A percentile compares a stretch with the other conserved stretches of the same genome.
phyloP scores from a whole-genome alignment of 805 yeast genomes.

The Jamesozyma spencerorum region DNA sequence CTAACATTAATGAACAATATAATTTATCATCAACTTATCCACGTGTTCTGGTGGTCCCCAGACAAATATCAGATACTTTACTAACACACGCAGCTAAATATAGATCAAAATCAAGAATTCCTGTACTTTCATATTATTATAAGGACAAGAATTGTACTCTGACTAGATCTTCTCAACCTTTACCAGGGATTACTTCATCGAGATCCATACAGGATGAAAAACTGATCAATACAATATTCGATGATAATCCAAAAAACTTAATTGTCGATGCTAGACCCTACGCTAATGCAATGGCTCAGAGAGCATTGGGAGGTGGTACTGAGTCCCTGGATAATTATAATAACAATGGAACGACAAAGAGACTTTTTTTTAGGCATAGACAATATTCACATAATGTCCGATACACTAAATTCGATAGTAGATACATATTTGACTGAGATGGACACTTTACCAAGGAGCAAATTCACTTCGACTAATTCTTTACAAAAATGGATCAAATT shows the following conservation, averaged over 20 bases:
- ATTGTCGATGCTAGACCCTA: slow-evolving; percentile 89
- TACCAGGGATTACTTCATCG: slow-evolving; percentile 80
- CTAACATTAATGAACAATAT: slow-evolving; percentile 55
- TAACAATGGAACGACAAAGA: slow-evolving; percentile 41
- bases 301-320: slow-evolving; percentile 96
- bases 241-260: slow-evolving; percentile 42
- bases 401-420: slow-evolving; percentile 56
- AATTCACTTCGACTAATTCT: slow-evolving; percentile 34
- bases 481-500: slow-evolving; percentile 63
- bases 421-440: slow-evolving; percentile 53
- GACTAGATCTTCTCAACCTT: slow-evolving; percentile 85
- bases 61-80: slow-evolving; percentile 70
- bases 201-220: slow-evolving; percentile 89
- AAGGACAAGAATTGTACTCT: slow-evolving; percentile 63
- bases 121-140: slow-evolving; percentile 72
- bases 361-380: slow-evolving; percentile 84
- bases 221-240: slow-evolving; percentile 62
- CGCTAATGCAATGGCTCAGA: slow-evolving; percentile 93
- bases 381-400: slow-evolving; percentile 92
- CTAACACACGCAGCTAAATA: slow-evolving; percentile 75
- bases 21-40: slow-evolving; percentile 74
- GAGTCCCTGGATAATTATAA: slow-evolving; percentile 85
- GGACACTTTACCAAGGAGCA: slow-evolving; percentile 31
- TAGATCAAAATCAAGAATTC: slow-evolving; percentile 78
- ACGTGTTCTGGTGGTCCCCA: slow-evolving; percentile 54